A percentile compares a stretch with the other conserved stretches of the same genome.
Evolutionary conservation across 805 yeast species (phyloP).

Genomic region (Candida nonsorbophila): DNA sequence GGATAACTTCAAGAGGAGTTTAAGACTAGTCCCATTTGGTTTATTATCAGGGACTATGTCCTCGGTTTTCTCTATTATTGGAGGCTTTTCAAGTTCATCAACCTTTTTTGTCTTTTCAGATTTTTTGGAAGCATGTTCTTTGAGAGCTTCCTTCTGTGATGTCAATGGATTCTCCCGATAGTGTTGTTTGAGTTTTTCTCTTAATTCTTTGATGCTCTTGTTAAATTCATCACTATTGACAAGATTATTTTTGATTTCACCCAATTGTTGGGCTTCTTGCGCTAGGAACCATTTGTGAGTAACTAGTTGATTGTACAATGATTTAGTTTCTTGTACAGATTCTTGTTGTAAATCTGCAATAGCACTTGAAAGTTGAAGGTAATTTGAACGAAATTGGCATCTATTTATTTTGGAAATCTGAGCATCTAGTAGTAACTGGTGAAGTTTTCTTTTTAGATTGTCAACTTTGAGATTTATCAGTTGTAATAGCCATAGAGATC

Average conservation of each 20-base stretch:
- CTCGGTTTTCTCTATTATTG: too few species aligned
- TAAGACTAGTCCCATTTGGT: too few species aligned
- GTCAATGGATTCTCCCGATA: slow-evolving; percentile 28
- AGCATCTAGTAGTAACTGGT: slow-evolving; percentile 10
- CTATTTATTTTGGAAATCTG: slow-evolving; percentile 5
- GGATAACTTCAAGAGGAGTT: too few species aligned
- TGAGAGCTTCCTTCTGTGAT: slow-evolving; percentile 34
- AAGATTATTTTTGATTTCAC: slow-evolving; percentile 8
- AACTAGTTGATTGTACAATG: slow-evolving; percentile 24
- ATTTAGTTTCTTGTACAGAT: slow-evolving; percentile 19
- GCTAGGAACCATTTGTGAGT: slow-evolving; percentile 17
- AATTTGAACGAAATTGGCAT: too few species aligned
- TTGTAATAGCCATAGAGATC: slow-evolving; percentile 40
- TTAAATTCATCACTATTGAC: slow-evolving; percentile 4
- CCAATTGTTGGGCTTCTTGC: slow-evolving; percentile 14
- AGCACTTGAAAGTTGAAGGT: too few species aligned
- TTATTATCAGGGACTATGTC: too few species aligned
- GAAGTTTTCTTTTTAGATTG: slow-evolving; percentile 14
- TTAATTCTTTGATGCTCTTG: slow-evolving; percentile 14
- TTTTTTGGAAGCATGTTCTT: slow-evolving; percentile 17
- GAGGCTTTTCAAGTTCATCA: not conserved
- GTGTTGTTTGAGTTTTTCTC: slow-evolving; percentile 27
- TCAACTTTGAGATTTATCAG: slow-evolving; percentile 25
- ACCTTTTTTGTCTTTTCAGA: slow-evolving; percentile 1
- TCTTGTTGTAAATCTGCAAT: slow-evolving; percentile 9